Evolutionary conservation across 1,139 yeast genomes (phyloP).

Genomic region (Debaryomyces subglobosus): DNA sequence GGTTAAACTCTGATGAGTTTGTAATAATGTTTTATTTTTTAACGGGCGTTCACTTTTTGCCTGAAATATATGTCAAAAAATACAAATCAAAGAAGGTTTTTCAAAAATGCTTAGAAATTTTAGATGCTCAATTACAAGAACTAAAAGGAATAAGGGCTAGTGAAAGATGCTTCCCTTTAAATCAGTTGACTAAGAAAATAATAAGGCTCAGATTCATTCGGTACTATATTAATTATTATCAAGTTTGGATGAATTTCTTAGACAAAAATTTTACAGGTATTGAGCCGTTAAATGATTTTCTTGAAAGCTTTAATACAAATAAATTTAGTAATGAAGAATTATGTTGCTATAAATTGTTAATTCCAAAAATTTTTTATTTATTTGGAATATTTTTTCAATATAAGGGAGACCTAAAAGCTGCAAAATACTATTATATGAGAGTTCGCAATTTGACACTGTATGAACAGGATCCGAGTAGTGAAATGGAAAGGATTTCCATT

Average conservation of each 20-base stretch:
- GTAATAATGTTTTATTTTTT: conserved; percentile 41
- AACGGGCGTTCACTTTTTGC: conserved; percentile 40
- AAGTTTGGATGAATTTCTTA: conserved; percentile 35
- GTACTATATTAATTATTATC: conserved; percentile 33
- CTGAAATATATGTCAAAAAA: conserved; percentile 36
- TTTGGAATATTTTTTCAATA: conserved; percentile 42
- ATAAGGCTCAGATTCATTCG: conserved; percentile 28
- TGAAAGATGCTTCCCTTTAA: conserved; percentile 19
- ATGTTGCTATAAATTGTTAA: conserved; percentile 30
- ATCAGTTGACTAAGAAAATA: conserved; percentile 22
- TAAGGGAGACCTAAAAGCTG: conserved; percentile 35
- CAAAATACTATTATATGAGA: conserved; percentile 41
- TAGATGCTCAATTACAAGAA: conserved; percentile 29
- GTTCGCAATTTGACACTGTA: conserved; percentile 23
- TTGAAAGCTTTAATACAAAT: conserved; percentile 33
- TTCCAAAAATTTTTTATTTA: conserved; percentile 40
- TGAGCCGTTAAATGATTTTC: conserved; percentile 33
- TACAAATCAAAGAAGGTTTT: conserved; percentile 37
- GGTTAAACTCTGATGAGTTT: conserved; percentile 49
- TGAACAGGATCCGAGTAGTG: conserved; percentile 1
- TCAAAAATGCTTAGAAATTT: conserved; percentile 34
- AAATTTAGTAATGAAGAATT: conserved; percentile 36
- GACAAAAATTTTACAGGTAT: conserved; percentile 29
- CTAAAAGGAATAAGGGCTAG: conserved; percentile 15
- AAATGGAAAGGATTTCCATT: conserved; percentile 8